phyloP scores from a whole-genome alignment of 495 filamentous ascomycete species.

The Cercophora sp. region DNA sequence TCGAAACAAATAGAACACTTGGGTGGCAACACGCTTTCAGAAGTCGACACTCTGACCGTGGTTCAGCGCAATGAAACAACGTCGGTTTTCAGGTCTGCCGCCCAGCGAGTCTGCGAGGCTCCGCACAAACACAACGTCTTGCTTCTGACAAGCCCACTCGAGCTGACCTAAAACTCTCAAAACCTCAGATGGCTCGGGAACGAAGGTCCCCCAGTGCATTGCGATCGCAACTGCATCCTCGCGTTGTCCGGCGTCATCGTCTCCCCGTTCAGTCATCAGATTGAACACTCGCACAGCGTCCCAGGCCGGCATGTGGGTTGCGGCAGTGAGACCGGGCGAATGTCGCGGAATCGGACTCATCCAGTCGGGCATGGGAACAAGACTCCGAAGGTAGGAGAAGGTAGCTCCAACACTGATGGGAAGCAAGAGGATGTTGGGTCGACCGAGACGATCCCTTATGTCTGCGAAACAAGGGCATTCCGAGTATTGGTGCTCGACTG shows the following conservation, averaged over 20 bases:
- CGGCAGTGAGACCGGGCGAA: conserved; percentile 19
- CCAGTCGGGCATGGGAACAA: conserved; percentile 23
- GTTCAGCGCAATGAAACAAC: conserved; percentile 12
- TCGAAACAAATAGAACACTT: too few species aligned
- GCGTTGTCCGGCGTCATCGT: too few species aligned
- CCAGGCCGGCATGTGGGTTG: conserved; percentile 33
- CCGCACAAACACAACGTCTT: conserved; percentile 25
- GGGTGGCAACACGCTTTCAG: too few species aligned
- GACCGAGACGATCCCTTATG: conserved; percentile 19
- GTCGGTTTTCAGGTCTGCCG: too few species aligned
- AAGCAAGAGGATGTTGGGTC: conserved; percentile 23
- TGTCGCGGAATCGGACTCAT: conserved; percentile 27
- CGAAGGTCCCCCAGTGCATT: conserved; percentile 36
- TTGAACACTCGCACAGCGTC: conserved; percentile 29
- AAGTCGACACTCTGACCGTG: conserved; percentile 11
- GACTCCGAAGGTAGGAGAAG: conserved; percentile 27
- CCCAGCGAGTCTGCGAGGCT: not conserved
- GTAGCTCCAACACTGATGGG: conserved; percentile 28
- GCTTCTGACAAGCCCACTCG: conserved; percentile 28
- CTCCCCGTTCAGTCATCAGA: conserved; percentile 19
- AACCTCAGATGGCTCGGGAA: conserved; percentile 25
- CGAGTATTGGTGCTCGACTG: conserved; percentile 11
- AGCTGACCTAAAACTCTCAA: conserved; percentile 26
- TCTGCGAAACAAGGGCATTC: conserved; percentile 26
- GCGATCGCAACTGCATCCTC: conserved; percentile 22